phyloP scores from a whole-genome alignment of 441 rosid species.

The Pelargonium cotyledonis region DNA sequence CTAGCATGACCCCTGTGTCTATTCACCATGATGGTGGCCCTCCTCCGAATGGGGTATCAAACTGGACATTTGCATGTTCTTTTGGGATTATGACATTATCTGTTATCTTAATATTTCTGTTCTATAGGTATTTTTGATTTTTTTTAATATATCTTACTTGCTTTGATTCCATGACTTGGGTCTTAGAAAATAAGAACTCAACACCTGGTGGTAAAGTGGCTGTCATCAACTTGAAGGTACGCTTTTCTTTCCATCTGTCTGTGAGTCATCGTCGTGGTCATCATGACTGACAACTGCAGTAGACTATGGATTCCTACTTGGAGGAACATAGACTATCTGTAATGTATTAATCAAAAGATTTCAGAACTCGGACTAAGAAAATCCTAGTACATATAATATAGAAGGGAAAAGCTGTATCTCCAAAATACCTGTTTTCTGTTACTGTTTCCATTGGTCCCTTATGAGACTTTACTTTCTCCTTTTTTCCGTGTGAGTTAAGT shows the following conservation, averaged over 20 bases:
- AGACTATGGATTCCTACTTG: not conserved
- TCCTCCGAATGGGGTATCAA: constrained; percentile 39
- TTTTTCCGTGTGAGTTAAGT: not conserved
- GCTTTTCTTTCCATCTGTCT: constrained; percentile 17
- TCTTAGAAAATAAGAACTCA: constrained; percentile 45
- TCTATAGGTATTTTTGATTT: not conserved
- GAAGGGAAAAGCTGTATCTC: not conserved
- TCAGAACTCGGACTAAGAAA: too few relatives aligned
- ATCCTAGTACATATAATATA: not conserved
- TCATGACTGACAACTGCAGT: too few relatives aligned
- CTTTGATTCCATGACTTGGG: constrained; percentile 69
- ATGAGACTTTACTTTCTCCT: not conserved
- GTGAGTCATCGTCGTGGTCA: constrained; percentile 10
- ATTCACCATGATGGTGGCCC: constrained; percentile 32
- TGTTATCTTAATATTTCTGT: not conserved
- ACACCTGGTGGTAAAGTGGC: constrained; percentile 43
- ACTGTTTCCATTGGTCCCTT: not conserved
- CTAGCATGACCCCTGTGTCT: constrained; percentile 40
- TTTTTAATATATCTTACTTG: constrained; percentile 34
- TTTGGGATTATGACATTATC: not conserved
- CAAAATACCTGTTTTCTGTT: not conserved
- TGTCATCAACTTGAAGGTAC: constrained; percentile 42
- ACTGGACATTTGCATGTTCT: not conserved
- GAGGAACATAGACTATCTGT: not conserved
- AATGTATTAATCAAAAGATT: not conserved